Conservation (phyloP, 306 rosid species). For the Dryas octopetala region DNA sequence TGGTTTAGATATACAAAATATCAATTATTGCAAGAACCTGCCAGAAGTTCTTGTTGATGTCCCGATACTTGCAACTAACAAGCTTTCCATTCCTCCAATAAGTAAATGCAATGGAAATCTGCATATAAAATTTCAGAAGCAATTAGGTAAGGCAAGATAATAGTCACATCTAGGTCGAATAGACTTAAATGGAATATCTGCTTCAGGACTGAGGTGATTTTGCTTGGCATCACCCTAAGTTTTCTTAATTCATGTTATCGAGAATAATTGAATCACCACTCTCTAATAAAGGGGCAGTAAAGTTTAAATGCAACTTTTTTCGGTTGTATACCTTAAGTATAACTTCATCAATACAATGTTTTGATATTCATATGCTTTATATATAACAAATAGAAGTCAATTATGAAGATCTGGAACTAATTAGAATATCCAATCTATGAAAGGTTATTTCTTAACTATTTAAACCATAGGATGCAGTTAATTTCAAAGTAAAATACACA, state of each 20-base stretch:
- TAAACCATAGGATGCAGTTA: not conserved
- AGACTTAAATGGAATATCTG: not conserved
- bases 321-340: not conserved
- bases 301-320: slow-evolving; percentile 5
- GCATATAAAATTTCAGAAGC: slow-evolving; percentile 33
- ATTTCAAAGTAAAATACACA: not conserved
- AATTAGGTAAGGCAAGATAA: slow-evolving; percentile 22
- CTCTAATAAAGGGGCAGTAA: not conserved
- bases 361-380: not conserved
- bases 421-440: not conserved
- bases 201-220: not conserved
- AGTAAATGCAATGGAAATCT: slow-evolving; percentile 82
- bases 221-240: not conserved
- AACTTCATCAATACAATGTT: not conserved
- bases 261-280: slow-evolving; percentile 2
- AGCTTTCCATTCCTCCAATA: slow-evolving; percentile 58
- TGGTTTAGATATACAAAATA: slow-evolving; percentile 16
- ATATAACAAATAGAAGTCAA: not conserved
- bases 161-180: not conserved
- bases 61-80: slow-evolving; percentile 92
- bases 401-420: not conserved
- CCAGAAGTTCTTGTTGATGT: slow-evolving; percentile 79
- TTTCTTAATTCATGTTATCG: not conserved
- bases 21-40: slow-evolving; percentile 54
- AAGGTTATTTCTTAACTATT: not conserved